Conservation (phyloP, 2,329 filamentous ascomycete genomes). For the Pseudofabraea citricarpa region DNA sequence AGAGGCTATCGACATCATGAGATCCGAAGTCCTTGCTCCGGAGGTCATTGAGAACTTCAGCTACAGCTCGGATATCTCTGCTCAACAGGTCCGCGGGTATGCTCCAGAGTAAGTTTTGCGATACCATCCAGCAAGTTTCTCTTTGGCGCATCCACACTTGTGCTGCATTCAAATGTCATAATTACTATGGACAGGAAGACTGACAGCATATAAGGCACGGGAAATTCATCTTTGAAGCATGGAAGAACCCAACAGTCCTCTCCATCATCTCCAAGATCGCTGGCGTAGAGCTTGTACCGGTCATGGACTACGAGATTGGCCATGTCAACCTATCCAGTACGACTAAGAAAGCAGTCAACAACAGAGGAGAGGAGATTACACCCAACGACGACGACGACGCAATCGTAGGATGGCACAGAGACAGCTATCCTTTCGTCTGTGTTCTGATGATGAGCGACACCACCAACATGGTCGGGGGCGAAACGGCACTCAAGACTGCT, state of each 20-base stretch:
- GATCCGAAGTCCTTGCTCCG: slow-evolving; percentile 54
- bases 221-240: slow-evolving; percentile 59
- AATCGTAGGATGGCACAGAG: slow-evolving; percentile 44
- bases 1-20: slow-evolving; percentile 57
- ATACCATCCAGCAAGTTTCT: background rate
- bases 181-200: slow-evolving; percentile 8
- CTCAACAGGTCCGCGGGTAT: slow-evolving; percentile 50
- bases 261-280: slow-evolving; percentile 50
- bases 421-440: slow-evolving; percentile 46
- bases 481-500: slow-evolving; percentile 56
- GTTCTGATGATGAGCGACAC: slow-evolving; percentile 46
- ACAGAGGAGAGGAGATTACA: slow-evolving; percentile 18
- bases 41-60: slow-evolving; percentile 51
- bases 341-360: slow-evolving; percentile 18
- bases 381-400: slow-evolving; percentile 28
- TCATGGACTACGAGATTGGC: slow-evolving; percentile 52
- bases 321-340: slow-evolving; percentile 50
- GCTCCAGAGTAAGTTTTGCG: slow-evolving; percentile 44
- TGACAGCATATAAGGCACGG: slow-evolving; percentile 55
- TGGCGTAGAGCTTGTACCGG: slow-evolving; percentile 51
- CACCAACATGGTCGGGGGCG: slow-evolving; percentile 43
- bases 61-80: slow-evolving; percentile 54
- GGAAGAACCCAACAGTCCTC: slow-evolving; percentile 51
- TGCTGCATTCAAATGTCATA: background rate
- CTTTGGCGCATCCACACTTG: background rate